A percentile compares a stretch with the other conserved stretches of the same genome.
phyloP scores from a whole-genome alignment of 768 basidiomycete genomes.

The Russula foetens region DNA sequence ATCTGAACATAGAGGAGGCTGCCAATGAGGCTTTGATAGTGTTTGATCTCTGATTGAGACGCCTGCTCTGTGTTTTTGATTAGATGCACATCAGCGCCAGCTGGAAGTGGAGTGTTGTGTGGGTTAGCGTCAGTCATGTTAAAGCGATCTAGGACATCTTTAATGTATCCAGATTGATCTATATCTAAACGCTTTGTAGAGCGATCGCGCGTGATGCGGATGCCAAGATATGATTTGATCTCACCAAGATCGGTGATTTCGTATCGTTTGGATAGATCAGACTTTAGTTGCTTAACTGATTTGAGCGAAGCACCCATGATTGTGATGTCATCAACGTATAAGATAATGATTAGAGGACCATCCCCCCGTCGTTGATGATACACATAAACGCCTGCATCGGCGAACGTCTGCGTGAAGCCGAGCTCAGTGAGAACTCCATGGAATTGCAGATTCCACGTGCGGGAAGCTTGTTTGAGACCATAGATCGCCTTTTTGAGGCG shows the following conservation, averaged over 20 bases:
- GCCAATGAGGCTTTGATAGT: background rate
- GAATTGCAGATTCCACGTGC: no score
- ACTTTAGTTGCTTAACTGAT: no score
- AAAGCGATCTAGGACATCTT: background rate
- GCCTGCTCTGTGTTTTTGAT: background rate
- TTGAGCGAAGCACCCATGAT: no score
- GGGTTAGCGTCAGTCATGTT: background rate
- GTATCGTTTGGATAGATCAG: no score
- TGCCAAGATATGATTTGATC: no score
- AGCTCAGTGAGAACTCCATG: background rate
- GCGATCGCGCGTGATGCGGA: no score
- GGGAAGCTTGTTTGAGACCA: background rate
- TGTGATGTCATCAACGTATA: no score
- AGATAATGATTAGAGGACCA: background rate
- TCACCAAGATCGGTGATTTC: no score
- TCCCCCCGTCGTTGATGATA: background rate
- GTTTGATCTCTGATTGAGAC: background rate
- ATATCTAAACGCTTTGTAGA: no score
- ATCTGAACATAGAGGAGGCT: background rate
- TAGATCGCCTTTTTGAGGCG: background rate
- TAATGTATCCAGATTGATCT: no score
- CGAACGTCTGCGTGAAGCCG: background rate
- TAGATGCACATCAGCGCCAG: background rate
- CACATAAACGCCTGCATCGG: background rate
- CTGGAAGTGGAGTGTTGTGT: background rate